Base-by-base conservation (phyloP, 495 filamentous ascomycete species). In the Staphylotrichum longicolle region DNA sequence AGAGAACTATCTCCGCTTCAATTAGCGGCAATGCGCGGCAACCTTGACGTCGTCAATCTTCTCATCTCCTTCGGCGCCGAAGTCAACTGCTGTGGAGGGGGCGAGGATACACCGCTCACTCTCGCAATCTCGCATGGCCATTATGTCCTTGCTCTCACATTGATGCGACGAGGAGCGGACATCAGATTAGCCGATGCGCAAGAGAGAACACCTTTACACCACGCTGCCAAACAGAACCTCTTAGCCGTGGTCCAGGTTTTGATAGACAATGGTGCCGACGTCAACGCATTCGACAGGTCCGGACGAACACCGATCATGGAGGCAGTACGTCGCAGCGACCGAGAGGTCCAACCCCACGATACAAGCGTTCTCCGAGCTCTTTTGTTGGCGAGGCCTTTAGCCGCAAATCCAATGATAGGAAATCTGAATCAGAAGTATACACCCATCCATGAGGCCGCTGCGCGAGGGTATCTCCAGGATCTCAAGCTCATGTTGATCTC, bases 231-330 rank as follows among this genome's bases (percentile, higher is more conserved):
- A 5, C 46, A 62, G 27, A 62, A 60, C 30, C 32, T 60, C 33
- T 37, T 11, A 4, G 39, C 45, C 35, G 47, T 68, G 9, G 57
- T 58, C 12, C 44, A 63, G 27, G n/a, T 46, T 0, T 46, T 68
- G 4, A 37, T 68, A 2, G 32, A 53, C 1, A 55, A 66, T 1
- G 63, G 57, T 0, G 66, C 63, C 3, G 42, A 59, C 34, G 47
- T 49, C 2, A 56, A 54, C 15, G 63, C 52, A 1, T 41, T 12
- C 32, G 63, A 66, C 20, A 2, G 3, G 5, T 15, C 34, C 4
- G 54, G 54, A 0, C 35, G 42, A 5, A 66, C 63, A 11, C 63
- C 63, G 3, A 14, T 66, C 6, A 54, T 55, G 54, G 63, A 58
- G 12, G 58, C 54, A 3, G 50, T 62, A 8, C 47, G 27, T n/a